Evolutionary conservation across 2,329 filamentous ascomycete genomes (phyloP).

Genomic region (Madurella mycetomatis): DNA sequence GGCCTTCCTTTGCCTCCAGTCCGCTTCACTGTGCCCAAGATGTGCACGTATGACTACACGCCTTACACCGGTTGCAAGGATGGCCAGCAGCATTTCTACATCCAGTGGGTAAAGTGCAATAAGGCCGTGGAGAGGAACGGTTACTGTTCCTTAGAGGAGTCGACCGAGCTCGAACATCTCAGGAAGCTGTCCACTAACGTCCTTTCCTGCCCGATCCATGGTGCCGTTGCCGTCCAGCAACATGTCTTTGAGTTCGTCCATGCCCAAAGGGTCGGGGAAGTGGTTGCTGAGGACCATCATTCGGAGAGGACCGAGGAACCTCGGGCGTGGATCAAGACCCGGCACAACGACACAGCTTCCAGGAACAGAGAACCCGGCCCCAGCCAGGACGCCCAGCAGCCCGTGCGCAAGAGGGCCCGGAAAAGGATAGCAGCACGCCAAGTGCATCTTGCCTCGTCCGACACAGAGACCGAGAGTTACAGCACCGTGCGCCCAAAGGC

Average conservation of each 20-base stretch:
- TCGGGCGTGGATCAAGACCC: background rate
- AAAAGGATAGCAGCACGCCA: slow-evolving; percentile 5
- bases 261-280: background rate
- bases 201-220: slow-evolving; percentile 25
- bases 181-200: slow-evolving; percentile 23
- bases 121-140: slow-evolving; percentile 19
- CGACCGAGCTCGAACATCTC: slow-evolving; percentile 19
- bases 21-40: slow-evolving; percentile 7
- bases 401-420: background rate
- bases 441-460: background rate
- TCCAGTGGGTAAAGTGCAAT: slow-evolving; percentile 27
- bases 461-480: slow-evolving; percentile 12
- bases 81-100: slow-evolving; percentile 24
- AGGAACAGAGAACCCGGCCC: slow-evolving; percentile 2
- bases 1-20: background rate
- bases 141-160: slow-evolving; percentile 22
- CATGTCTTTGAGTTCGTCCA: slow-evolving; percentile 17
- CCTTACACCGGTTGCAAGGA: slow-evolving; percentile 23
- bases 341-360: background rate
- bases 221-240: slow-evolving; percentile 24
- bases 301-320: background rate
- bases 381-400: background rate
- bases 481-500: background rate
- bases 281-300: too few species aligned
- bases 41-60: slow-evolving; percentile 27